A percentile compares a stretch with the other conserved stretches of the same genome.
Conservation (phyloP, 768 basidiomycete genomes). For the Mycena leptocephala region DNA sequence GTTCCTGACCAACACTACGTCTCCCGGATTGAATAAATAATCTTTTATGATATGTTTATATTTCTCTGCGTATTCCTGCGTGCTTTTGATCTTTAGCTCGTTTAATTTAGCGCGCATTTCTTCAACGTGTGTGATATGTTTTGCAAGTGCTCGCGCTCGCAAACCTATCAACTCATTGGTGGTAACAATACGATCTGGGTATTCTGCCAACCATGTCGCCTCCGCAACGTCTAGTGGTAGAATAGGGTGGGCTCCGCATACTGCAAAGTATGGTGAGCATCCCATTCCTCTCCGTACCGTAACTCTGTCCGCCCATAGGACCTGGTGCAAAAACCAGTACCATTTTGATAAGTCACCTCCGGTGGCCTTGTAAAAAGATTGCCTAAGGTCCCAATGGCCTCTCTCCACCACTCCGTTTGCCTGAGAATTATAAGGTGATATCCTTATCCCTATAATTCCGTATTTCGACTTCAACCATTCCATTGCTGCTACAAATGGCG, state of each 20-base stretch:
- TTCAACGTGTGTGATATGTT: too few species aligned
- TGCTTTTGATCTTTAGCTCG: too few species aligned
- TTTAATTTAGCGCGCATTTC: too few species aligned
- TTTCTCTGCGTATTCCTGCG: too few species aligned
- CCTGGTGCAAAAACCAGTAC: too few species aligned
- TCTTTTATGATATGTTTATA: too few species aligned
- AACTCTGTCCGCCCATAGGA: constrained; percentile 40
- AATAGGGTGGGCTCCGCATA: constrained; percentile 37
- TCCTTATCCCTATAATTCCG: constrained; percentile 56
- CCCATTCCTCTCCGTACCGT: constrained; percentile 35
- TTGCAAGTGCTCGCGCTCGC: constrained; percentile 24
- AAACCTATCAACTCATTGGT: constrained; percentile 39
- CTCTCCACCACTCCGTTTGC: too few species aligned
- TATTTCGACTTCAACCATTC: constrained; percentile 40
- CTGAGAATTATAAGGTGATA: constrained; percentile 59
- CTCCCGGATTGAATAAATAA: too few species aligned
- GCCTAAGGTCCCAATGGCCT: too few species aligned
- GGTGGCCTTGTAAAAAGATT: too few species aligned
- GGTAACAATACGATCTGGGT: constrained; percentile 10
- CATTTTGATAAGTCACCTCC: too few species aligned
- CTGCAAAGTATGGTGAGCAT: constrained; percentile 39
- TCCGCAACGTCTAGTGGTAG: constrained; percentile 44
- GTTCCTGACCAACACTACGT: too few species aligned
- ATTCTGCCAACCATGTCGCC: constrained; percentile 44
- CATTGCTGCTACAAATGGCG: constrained; percentile 45